A percentile compares a stretch with the other conserved stretches of the same genome.
Conservation (phyloP, 495 filamentous ascomycete species). For the Staphylotrichum longicolle region DNA sequence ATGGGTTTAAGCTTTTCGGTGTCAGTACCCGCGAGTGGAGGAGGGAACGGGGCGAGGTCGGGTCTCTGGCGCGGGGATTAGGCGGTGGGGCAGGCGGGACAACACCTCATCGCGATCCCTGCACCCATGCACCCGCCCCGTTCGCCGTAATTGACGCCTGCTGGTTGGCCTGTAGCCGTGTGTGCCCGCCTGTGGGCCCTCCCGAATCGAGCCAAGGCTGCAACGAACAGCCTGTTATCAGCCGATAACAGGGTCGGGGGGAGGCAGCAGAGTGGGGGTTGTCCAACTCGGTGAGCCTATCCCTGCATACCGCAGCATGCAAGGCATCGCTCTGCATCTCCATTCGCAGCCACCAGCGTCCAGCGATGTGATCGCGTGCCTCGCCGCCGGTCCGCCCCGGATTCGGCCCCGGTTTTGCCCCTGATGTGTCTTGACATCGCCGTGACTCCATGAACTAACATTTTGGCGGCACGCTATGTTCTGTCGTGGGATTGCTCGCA, state of each 20-base stretch:
- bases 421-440: too few relatives aligned
- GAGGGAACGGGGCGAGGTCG: slow-evolving; percentile 23
- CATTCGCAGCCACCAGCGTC: too few relatives aligned
- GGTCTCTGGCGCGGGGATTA: slow-evolving; percentile 12
- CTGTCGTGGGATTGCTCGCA: too few relatives aligned
- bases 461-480: too few relatives aligned
- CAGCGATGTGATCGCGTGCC: too few relatives aligned
- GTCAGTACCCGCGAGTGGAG: slow-evolving; percentile 31
- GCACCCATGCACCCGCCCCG: neutral
- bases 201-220: slow-evolving; percentile 5
- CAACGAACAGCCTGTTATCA: slow-evolving; percentile 43
- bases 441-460: too few relatives aligned
- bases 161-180: neutral
- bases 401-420: too few relatives aligned
- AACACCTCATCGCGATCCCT: neutral
- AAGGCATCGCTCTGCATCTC: too few relatives aligned
- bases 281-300: slow-evolving; percentile 40
- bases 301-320: slow-evolving; percentile 15
- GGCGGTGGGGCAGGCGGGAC: slow-evolving; percentile 12
- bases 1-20: slow-evolving; percentile 31
- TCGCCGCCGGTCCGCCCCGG: too few relatives aligned
- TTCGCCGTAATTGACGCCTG: neutral
- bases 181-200: neutral
- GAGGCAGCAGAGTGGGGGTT: slow-evolving; percentile 17
- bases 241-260: slow-evolving; percentile 1